These are phyloP conservation scores for Acanthamoeba sp. DNA, from an alignment of 208 protist species.

Conservation along the genomic window DNA sequence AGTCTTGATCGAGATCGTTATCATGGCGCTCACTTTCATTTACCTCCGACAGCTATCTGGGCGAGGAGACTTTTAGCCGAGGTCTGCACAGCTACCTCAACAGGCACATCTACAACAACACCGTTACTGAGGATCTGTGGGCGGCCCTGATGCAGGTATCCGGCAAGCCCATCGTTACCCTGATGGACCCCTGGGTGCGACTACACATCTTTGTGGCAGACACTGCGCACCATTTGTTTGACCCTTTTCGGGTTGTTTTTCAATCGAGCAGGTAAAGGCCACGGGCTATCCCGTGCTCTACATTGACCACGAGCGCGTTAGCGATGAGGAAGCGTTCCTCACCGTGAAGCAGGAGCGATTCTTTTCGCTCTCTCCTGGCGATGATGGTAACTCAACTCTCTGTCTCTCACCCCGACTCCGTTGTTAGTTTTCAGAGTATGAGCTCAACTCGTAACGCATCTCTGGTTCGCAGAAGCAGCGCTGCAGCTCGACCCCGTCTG, in stretches of 20 bases:
- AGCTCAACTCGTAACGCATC: no score
- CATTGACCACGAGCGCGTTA: background rate
- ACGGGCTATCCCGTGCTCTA: slow-evolving; percentile 59
- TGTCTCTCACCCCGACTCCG: no score
- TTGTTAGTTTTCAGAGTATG: no score
- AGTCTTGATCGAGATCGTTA: background rate
- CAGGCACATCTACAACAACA: slow-evolving; percentile 94
- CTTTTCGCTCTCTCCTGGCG: background rate
- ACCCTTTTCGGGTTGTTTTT: no score
- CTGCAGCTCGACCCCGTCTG: slow-evolving; percentile 16
- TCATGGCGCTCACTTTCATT: background rate
- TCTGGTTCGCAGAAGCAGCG: background rate
- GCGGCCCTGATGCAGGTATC: background rate
- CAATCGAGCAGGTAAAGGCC: slow-evolving; percentile 18
- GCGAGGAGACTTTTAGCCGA: slow-evolving; percentile 91
- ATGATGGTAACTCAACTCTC: no score
- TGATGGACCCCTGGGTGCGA: slow-evolving; percentile 68
- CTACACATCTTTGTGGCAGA: background rate
- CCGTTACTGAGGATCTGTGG: slow-evolving; percentile 90
- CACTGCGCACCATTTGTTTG: background rate
- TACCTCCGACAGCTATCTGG: slow-evolving; percentile 76
- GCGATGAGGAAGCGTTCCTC: slow-evolving; percentile 15
- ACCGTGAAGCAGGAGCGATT: slow-evolving; percentile 60
- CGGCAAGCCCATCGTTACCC: slow-evolving; percentile 16
- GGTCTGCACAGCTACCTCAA: slow-evolving; percentile 95